These are phyloP conservation scores for Graphilbum fragrans DNA, from an alignment of 2,329 filamentous ascomycete genomes.

Conservation along the genomic window DNA sequence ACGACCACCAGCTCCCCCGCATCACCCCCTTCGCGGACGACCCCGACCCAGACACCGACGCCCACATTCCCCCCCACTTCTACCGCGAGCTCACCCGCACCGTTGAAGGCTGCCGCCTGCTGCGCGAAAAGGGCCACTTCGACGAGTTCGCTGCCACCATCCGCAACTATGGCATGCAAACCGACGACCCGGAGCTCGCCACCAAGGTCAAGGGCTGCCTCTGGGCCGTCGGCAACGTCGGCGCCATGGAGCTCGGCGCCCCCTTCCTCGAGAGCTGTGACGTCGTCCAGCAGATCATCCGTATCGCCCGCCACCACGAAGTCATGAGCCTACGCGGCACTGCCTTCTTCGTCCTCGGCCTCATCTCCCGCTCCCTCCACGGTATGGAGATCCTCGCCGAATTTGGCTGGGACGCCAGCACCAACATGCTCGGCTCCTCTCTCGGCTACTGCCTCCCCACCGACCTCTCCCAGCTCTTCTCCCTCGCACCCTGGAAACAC, in stretches of 20 bases:
- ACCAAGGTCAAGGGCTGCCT: conserved; percentile 93
- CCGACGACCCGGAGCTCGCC: conserved; percentile 72
- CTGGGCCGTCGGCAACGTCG: conserved; percentile 96
- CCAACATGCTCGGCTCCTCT: conserved; percentile 69
- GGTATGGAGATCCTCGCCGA: conserved; percentile 85
- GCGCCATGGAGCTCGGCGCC: conserved; percentile 93
- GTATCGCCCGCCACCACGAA: conserved; percentile 76
- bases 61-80: conserved; percentile 85
- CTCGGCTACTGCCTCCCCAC: conserved; percentile 80
- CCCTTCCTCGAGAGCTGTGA: conserved; percentile 86
- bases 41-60: conserved; percentile 40
- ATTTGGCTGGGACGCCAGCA: conserved; percentile 85
- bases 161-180: conserved; percentile 72
- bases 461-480: conserved; percentile 67
- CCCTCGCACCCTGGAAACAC: conserved; percentile 49
- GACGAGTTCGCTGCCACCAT: conserved; percentile 86
- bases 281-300: conserved; percentile 75
- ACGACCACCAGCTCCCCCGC: conserved; percentile 27
- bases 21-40: conserved; percentile 48
- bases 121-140: conserved; percentile 91
- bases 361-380: conserved; percentile 85
- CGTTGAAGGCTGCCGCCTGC: conserved; percentile 76
- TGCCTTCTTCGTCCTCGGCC: conserved; percentile 86
- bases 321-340: conserved; percentile 91
- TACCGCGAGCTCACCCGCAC: conserved; percentile 92